Conservation (phyloP, 495 filamentous ascomycete genomes). For the Emericellopsis terricola region DNA sequence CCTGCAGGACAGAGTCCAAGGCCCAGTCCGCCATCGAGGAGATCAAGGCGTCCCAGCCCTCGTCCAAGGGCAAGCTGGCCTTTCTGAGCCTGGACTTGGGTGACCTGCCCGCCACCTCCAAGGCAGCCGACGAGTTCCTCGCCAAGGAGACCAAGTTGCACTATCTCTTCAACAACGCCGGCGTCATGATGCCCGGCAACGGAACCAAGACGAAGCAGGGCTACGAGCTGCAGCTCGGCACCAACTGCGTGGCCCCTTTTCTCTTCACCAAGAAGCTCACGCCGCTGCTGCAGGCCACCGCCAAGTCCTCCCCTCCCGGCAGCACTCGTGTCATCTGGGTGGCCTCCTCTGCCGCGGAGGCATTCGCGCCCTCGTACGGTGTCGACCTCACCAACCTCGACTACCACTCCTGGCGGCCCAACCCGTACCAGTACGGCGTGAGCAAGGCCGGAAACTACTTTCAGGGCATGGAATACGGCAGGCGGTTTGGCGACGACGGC, state of each 20-base stretch:
- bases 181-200: slow-evolving; percentile 12
- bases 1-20: slow-evolving; percentile 18
- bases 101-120: slow-evolving; percentile 8
- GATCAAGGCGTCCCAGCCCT: slow-evolving; percentile 5
- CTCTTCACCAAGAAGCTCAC: slow-evolving; percentile 24
- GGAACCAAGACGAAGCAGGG: slow-evolving; percentile 14
- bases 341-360: slow-evolving; percentile 8
- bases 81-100: slow-evolving; percentile 9
- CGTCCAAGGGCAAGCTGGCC: slow-evolving; percentile 7
- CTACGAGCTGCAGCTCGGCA: slow-evolving; percentile 17
- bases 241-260: slow-evolving; percentile 19
- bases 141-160: slow-evolving; percentile 8
- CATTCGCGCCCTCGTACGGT: slow-evolving; percentile 5
- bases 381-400: slow-evolving; percentile 20
- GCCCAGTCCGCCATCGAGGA: slow-evolving; percentile 7
- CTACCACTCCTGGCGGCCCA: slow-evolving; percentile 5
- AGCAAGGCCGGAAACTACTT: slow-evolving; percentile 26
- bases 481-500: slow-evolving; percentile 11
- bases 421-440: slow-evolving; percentile 12
- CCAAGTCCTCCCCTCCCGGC: slow-evolving; percentile 9
- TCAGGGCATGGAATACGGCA: slow-evolving; percentile 19
- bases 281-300: slow-evolving; percentile 20
- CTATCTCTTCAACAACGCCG: slow-evolving; percentile 15
- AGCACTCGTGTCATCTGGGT: slow-evolving; percentile 28
- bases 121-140: slow-evolving; percentile 5